Evolutionary conservation across 1,139 yeast genomes (phyloP).

Genomic region (Geotrichum siamense): DNA sequence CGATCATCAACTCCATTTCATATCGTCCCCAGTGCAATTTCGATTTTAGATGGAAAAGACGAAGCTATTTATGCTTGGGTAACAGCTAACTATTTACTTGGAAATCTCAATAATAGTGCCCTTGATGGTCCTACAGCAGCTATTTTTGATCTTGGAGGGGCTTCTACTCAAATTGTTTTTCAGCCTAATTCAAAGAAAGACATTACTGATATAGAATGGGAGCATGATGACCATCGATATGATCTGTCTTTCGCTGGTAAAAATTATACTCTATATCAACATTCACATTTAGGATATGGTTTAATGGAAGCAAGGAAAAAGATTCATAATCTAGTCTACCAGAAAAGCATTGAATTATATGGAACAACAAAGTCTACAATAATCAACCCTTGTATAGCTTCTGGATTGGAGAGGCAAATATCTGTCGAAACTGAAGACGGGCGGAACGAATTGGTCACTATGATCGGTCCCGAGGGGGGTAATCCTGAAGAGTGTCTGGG

Average conservation of each 20-base stretch:
- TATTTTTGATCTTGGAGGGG: constrained; percentile 96
- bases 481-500: constrained; percentile 64
- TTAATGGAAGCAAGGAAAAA: constrained; percentile 88
- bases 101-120: constrained; percentile 66
- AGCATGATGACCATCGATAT: constrained; percentile 85
- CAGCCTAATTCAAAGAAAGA: constrained; percentile 52
- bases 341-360: constrained; percentile 4
- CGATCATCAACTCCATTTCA: constrained; percentile 83
- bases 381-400: constrained; percentile 81
- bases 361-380: constrained; percentile 28
- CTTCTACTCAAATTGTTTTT: constrained; percentile 95
- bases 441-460: constrained; percentile 39
- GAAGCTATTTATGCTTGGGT: constrained; percentile 99
- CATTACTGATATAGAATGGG: constrained; percentile 26
- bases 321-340: constrained; percentile 46
- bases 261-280: constrained; percentile 80
- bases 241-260: constrained; percentile 72
- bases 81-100: constrained; percentile 85
- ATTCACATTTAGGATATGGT: constrained; percentile 92
- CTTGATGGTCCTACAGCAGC: constrained; percentile 73
- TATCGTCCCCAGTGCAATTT: constrained; percentile 66
- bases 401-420: constrained; percentile 45
- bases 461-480: constrained; percentile 65
- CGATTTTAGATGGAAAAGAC: constrained; percentile 91
- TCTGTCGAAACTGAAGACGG: constrained; percentile 20